Evolutionary conservation across 106 monocot genomes (phyloP).

Genomic region (Phalaenopsis aphrodite): DNA sequence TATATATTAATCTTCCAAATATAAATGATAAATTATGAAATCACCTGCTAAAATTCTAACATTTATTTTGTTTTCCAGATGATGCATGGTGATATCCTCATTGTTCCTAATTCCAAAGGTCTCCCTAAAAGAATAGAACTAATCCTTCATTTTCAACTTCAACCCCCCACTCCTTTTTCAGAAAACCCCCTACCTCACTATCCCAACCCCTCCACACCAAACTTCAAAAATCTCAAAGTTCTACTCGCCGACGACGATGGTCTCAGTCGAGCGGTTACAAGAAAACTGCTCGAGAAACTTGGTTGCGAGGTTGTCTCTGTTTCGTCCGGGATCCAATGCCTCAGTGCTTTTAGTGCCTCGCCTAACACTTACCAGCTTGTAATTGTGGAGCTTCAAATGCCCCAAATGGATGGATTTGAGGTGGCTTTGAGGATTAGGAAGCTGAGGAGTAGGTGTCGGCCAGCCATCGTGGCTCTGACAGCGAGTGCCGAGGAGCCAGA

Average conservation of each 20-base stretch:
- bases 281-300: constrained; percentile 49
- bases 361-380: constrained; percentile 32
- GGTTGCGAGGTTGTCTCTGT: constrained; percentile 44
- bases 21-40: neutral
- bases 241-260: constrained; percentile 38
- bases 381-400: constrained; percentile 37
- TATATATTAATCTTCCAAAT: no score
- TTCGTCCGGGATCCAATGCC: constrained; percentile 38
- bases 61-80: constrained; percentile 21
- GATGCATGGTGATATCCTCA: constrained; percentile 74
- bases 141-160: constrained; percentile 40
- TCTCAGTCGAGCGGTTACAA: constrained; percentile 31
- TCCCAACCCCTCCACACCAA: constrained; percentile 10
- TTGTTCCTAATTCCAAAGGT: constrained; percentile 27
- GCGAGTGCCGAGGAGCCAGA: constrained; percentile 26
- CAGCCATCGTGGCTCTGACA: constrained; percentile 41
- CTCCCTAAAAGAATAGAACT: constrained; percentile 29
- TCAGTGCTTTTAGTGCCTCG: constrained; percentile 21
- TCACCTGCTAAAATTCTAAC: no score
- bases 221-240: constrained; percentile 42
- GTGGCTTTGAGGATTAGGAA: constrained; percentile 33
- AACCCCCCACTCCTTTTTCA: neutral
- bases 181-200: neutral
- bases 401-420: constrained; percentile 30
- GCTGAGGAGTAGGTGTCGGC: constrained; percentile 27